Base-by-base conservation (phyloP, 768 basidiomycete species). In the Chalciporus piperatus region DNA sequence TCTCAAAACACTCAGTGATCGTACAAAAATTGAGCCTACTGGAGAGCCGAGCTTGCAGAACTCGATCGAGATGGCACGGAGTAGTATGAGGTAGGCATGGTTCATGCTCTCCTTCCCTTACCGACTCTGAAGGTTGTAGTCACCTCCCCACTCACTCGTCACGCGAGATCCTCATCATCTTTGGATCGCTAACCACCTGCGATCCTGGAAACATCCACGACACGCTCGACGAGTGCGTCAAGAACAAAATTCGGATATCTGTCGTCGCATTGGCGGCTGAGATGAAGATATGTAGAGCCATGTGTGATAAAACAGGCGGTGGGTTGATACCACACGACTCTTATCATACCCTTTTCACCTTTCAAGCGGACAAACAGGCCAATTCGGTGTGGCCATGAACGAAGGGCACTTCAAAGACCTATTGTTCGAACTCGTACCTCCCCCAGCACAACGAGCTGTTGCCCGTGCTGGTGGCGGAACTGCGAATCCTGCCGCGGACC, bases 141-240 rank as follows among this genome's bases (percentile, higher is more conserved):
- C 97, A 99, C 65, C 80, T 99, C n/a, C 97, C 97, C 1, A 90
- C 91, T 0, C 93, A 98, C 57, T 96, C 95, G 13, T 98, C 97
- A 0, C 86, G 95, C 32, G 97, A 99, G 73, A 91, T 96, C 41
- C 74, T 98, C 46, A 81, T 97, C 60, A 82, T 98, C 35, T 98
- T 95, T 63, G 95, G 97, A 23, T 96, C 95, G 6, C 73, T 99
- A 25, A 98, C 97, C 1, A 97, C 94, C 2, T 93, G 92, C 65
- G 97, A 99, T 64, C 97, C 97, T 6, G 92, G 93, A 19, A 97
- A 96, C 58, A 93, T 99, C 53, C 92, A 96, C 57, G 88, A 95
- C 55, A 94, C 94, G 0, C 76, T 99, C n/a, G 82, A 87, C n/a
- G 79, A 80, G 3, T 92, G 93, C 57, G 74, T 90, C 48, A 81